These are phyloP conservation scores for Aspergillus udagawae DNA, from an alignment of 2,329 filamentous ascomycete species.

Conservation along the genomic window DNA sequence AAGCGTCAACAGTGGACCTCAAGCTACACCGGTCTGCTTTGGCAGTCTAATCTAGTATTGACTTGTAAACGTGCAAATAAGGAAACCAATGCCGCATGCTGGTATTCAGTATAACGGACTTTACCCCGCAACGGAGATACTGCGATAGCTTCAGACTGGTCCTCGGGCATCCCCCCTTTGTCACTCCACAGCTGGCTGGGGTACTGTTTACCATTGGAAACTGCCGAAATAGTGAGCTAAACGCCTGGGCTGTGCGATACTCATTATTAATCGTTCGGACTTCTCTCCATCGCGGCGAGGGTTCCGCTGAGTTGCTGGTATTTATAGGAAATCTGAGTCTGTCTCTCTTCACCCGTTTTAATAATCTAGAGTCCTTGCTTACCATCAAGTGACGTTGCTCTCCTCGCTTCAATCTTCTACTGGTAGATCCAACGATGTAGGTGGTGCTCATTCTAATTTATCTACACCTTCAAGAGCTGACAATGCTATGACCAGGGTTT, in stretches of 20 bases:
- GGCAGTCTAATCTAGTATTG: neutral
- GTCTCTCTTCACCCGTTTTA: neutral
- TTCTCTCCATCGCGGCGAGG: neutral
- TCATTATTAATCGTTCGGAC: neutral
- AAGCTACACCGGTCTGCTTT: neutral
- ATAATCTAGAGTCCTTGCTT: neutral
- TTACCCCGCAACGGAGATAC: conserved; percentile 13
- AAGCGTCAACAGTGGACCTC: neutral
- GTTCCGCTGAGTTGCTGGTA: neutral
- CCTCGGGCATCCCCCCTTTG: neutral
- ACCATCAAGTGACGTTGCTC: neutral
- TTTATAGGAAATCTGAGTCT: neutral
- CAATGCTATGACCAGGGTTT: conserved; percentile 25
- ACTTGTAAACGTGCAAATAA: neutral
- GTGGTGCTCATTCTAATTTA: neutral
- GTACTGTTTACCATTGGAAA: neutral
- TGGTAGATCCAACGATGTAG: conserved; percentile 2
- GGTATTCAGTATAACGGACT: neutral
- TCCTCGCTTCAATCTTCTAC: neutral
- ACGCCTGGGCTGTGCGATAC: neutral
- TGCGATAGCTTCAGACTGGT: neutral
- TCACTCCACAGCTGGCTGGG: neutral
- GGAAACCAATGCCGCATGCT: neutral
- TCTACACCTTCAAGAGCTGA: neutral
- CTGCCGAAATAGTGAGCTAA: neutral